A percentile compares a stretch with the other conserved stretches of the same genome.
Evolutionary conservation across 768 basidiomycete species (phyloP).

Genomic region (Boletus rufocinnamomeus): DNA sequence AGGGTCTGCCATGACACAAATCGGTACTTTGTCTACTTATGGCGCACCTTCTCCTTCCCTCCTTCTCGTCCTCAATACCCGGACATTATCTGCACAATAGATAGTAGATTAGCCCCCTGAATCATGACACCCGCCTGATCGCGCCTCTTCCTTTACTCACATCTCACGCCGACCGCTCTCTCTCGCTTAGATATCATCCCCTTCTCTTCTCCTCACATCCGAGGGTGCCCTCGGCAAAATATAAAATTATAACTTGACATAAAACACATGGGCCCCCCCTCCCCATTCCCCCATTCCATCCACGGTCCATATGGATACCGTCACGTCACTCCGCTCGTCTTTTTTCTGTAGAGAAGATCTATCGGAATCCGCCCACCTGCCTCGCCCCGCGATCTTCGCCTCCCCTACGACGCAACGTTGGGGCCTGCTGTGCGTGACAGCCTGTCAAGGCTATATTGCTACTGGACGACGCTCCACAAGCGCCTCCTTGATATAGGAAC

Average conservation of each 20-base stretch:
- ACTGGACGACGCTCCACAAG: conserved; percentile 17
- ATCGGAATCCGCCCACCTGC: conserved; percentile 1
- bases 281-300: neutral
- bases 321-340: neutral
- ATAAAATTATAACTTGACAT: neutral
- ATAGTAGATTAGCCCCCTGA: neutral
- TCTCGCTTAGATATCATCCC: neutral
- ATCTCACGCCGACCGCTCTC: neutral
- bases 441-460: conserved; percentile 27
- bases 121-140: neutral
- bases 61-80: neutral
- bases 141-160: neutral
- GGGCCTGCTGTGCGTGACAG: conserved; percentile 25
- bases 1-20: neutral
- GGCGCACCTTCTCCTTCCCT: neutral
- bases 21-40: conserved; percentile 15
- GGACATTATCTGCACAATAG: neutral
- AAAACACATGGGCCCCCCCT: neutral
- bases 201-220: neutral
- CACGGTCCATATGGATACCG: neutral
- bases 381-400: conserved; percentile 8
- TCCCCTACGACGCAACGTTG: conserved; percentile 16
- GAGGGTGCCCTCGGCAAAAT: neutral
- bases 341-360: conserved; percentile 18
- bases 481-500: conserved; percentile 21